Evolutionary conservation across 2,329 filamentous ascomycete species (phyloP), one percentile per base, ranked within the genome.

Genomic region (Fusarium sp.): DNA sequence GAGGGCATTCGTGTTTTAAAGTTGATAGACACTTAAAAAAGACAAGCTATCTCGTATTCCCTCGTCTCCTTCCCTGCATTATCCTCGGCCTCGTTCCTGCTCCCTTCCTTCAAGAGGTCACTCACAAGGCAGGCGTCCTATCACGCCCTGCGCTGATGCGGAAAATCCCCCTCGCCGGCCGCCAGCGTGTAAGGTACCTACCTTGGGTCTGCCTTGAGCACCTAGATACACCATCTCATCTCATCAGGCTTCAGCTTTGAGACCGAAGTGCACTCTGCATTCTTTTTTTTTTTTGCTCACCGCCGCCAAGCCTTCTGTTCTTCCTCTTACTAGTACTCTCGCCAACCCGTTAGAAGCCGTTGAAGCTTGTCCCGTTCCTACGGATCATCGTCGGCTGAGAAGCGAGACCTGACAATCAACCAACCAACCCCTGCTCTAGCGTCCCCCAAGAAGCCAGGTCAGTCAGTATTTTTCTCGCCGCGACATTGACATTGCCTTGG

Each of bases 301-400:
- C 49, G 11, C 49, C n/a, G 22, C 36, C 57, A 44, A 60, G 57
- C 38, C 11, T 44, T n/a, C 17, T 42, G 40, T 35, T 51, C 20
- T 20, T 62, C 4, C 22, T 38, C 33, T 33, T 56, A 20, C 49
- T 31, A 53, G 20, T 11, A 14, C 33, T 35, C 35, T n/a, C 24
- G 55, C 16, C 35, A 35, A 31, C 53, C 42, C 53, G 62, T 36
- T 64, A 33, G 31, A 64, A 69, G 46, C 44, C 31, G 35, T 66
- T 44, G 40, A 56, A 62, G 57, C 58, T 51, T 49, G 24, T 44
- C 27, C 35, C 49, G 35, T 40, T 44, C 44, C 58, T 29, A 58
- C 67, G 53, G 67, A 70, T 71, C 67, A 70, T 71, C 40, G 55
- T 67, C 69, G 67, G 67, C 58, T 71, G 58, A 67, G 58, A 49